phyloP scores from a whole-genome alignment of 257 asterid species.

The Fraxinus cuspidata region DNA sequence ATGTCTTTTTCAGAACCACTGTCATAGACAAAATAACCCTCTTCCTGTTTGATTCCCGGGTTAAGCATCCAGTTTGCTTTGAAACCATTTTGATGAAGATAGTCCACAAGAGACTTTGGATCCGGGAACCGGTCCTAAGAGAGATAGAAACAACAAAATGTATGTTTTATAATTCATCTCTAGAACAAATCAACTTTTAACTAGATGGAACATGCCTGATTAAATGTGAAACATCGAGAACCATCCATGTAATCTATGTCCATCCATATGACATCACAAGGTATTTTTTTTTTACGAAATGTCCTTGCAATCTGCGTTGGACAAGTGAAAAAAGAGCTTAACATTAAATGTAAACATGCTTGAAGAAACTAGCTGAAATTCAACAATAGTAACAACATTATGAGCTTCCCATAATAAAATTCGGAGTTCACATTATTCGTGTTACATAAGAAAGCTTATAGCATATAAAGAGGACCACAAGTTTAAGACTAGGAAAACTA shows the following conservation, averaged over 20 bases:
- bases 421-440: background rate
- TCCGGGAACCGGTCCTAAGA: slow-evolving; percentile 78
- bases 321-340: slow-evolving; percentile 13
- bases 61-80: slow-evolving; percentile 98
- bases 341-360: background rate
- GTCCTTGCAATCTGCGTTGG: slow-evolving; percentile 74
- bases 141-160: slow-evolving; percentile 43
- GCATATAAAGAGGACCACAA: background rate
- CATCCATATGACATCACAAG: slow-evolving; percentile 99
- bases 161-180: slow-evolving; percentile 14
- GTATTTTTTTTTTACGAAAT: slow-evolving; percentile 83
- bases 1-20: slow-evolving; percentile 75
- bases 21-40: slow-evolving; percentile 81
- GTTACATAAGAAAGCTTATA: background rate
- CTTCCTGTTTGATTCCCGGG: slow-evolving; percentile 85
- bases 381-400: background rate
- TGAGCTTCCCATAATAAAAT: slow-evolving; percentile 12
- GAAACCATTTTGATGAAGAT: slow-evolving; percentile 79
- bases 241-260: slow-evolving; percentile 98
- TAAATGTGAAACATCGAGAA: slow-evolving; percentile 93
- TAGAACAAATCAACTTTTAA: background rate
- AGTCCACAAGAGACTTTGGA: slow-evolving; percentile 66
- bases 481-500: background rate
- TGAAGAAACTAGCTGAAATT: slow-evolving; percentile 19
- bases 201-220: slow-evolving; percentile 50